Evolutionary conservation across 352 stramenopile species (phyloP).

Genomic region (Phytopythium sindhum): DNA sequence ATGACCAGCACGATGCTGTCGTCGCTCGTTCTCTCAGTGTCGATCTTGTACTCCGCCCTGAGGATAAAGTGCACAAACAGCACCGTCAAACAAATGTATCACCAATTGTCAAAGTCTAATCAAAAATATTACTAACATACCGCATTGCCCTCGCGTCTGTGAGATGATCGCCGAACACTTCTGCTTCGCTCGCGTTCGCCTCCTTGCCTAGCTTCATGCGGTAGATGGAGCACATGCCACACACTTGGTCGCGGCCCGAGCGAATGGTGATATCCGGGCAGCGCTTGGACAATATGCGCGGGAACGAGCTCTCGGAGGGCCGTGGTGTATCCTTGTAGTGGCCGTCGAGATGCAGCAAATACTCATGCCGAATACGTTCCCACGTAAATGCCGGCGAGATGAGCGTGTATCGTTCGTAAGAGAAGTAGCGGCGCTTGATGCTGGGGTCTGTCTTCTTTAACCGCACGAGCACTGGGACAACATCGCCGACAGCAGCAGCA

Average conservation of each 20-base stretch:
- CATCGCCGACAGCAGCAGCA: slow-evolving; percentile 3
- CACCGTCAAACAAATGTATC: slow-evolving; percentile 2
- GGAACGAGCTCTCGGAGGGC: slow-evolving; percentile 2
- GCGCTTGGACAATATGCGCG: slow-evolving; percentile 2
- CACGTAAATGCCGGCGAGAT: slow-evolving; percentile 7
- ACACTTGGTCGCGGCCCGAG: slow-evolving; percentile 8
- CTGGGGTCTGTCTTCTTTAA: not conserved
- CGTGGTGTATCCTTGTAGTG: not conserved
- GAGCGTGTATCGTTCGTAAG: slow-evolving; percentile 9
- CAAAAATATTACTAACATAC: slow-evolving; percentile 9
- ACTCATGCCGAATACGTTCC: slow-evolving; percentile 3
- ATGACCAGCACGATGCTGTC: slow-evolving; percentile 9
- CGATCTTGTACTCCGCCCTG: slow-evolving; percentile 7
- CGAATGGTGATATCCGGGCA: slow-evolving; percentile 2
- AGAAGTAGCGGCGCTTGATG: slow-evolving; percentile 4
- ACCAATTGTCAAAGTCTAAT: slow-evolving; percentile 2
- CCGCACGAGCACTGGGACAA: slow-evolving; percentile 6
- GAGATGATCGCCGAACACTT: slow-evolving; percentile 8
- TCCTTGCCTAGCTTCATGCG: not conserved
- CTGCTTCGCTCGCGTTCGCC: not conserved
- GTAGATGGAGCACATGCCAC: slow-evolving; percentile 8
- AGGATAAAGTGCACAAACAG: not conserved
- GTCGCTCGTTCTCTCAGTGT: not conserved
- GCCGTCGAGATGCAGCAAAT: slow-evolving; percentile 3
- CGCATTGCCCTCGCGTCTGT: slow-evolving; percentile 8